phyloP scores from a whole-genome alignment of 192 early-diverging fungal genomes.

The Umbelopsis ramanniana region DNA sequence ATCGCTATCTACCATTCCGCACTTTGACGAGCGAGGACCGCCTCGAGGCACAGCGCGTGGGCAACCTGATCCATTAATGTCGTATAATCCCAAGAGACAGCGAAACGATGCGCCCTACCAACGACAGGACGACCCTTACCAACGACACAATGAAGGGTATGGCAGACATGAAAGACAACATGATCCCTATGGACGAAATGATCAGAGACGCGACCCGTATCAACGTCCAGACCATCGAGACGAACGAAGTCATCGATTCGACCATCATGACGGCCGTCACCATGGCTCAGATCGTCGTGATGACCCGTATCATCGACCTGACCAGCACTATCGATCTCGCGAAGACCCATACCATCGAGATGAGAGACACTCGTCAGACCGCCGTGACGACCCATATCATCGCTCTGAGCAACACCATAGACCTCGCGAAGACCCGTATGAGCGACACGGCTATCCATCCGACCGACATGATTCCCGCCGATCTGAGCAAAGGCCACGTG shows the following conservation, averaged over 20 bases:
- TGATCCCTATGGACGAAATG: no score
- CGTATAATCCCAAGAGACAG: conserved; percentile 40
- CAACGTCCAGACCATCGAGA: conserved; percentile 24
- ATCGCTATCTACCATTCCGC: conserved; percentile 43
- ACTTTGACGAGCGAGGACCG: conserved; percentile 28
- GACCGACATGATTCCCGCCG: not conserved
- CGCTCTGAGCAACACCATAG: not conserved
- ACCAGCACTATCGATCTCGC: no score
- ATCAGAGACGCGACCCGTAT: conserved; percentile 3
- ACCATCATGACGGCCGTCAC: no score
- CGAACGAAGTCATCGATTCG: no score
- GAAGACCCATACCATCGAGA: conserved; percentile 6
- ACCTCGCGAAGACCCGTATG: not conserved
- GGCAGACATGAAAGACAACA: no score
- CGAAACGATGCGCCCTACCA: conserved; percentile 38
- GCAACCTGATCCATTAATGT: conserved; percentile 36
- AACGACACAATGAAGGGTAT: conserved; percentile 27
- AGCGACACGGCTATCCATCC: not conserved
- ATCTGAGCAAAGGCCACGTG: not conserved
- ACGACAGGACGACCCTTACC: conserved; percentile 36
- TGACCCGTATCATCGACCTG: no score
- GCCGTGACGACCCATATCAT: not conserved
- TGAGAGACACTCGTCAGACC: conserved; percentile 21
- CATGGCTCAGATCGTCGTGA: no score
- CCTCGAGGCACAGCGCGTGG: conserved; percentile 23